These are phyloP conservation scores for Artemisia tridentata DNA, from an alignment of 129 eudicot species.

Conservation along the genomic window DNA sequence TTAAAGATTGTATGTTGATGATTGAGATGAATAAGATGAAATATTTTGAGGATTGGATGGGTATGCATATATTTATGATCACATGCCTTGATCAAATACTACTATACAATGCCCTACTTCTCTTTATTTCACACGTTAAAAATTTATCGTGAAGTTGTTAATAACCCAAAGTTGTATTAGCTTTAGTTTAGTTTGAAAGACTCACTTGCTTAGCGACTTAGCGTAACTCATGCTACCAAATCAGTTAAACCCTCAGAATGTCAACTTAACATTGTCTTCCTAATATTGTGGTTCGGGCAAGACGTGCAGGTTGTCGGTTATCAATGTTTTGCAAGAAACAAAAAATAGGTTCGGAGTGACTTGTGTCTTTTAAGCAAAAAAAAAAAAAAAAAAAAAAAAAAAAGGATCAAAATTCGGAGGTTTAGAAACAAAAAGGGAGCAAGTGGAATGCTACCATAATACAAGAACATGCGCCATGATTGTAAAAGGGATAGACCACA, in stretches of 20 bases:
- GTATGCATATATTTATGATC: conserved; percentile 18
- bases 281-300: too few species aligned
- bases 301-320: too few species aligned
- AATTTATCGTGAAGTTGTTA: background rate
- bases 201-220: background rate
- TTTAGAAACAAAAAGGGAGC: background rate
- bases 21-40: conserved; percentile 24
- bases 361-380: background rate
- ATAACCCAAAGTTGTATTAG: background rate
- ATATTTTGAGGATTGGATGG: background rate
- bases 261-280: too few species aligned
- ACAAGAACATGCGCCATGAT: background rate
- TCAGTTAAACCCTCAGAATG: too few species aligned
- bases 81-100: background rate
- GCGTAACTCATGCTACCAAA: background rate
- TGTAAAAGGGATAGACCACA: background rate
- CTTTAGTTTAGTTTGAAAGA: background rate
- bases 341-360: too few species aligned
- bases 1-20: background rate
- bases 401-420: background rate
- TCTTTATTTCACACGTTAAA: background rate
- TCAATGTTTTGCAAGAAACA: too few species aligned
- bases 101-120: background rate
- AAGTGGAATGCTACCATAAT: conserved; percentile 1
- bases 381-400: background rate